phyloP scores from a whole-genome alignment of 768 basidiomycete genomes.

The Collybia mongolica region DNA sequence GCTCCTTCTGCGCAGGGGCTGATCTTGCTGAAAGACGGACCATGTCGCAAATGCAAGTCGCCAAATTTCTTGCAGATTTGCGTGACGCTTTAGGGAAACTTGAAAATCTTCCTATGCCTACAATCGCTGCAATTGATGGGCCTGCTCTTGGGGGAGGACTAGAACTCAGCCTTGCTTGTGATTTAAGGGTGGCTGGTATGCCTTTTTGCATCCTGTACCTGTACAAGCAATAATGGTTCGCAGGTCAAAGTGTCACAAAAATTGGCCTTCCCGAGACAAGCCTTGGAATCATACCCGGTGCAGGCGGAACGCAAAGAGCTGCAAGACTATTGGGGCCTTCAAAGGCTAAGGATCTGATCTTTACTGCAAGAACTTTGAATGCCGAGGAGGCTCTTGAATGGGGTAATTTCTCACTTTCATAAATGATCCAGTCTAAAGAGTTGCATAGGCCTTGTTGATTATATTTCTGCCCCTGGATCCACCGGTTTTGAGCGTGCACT shows the following conservation, averaged over 20 bases:
- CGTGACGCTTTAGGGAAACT: slow-evolving; percentile 70
- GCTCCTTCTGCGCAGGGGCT: slow-evolving; percentile 89
- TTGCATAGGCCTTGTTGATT: slow-evolving; percentile 74
- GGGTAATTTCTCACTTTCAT: slow-evolving; percentile 43
- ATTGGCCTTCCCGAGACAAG: slow-evolving; percentile 83
- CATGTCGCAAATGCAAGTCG: slow-evolving; percentile 75
- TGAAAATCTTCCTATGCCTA: slow-evolving; percentile 84
- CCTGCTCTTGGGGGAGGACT: slow-evolving; percentile 93
- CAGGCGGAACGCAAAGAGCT: slow-evolving; percentile 85
- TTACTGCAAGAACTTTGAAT: slow-evolving; percentile 69
- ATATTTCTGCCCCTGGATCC: slow-evolving; percentile 60
- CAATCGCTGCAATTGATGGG: slow-evolving; percentile 90
- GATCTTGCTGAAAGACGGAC: slow-evolving; percentile 83
- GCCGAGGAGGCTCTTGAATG: slow-evolving; percentile 68
- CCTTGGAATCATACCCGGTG: slow-evolving; percentile 86
- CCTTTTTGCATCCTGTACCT: not conserved
- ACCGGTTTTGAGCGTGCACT: slow-evolving; percentile 73
- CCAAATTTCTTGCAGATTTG: slow-evolving; percentile 75
- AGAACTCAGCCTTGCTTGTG: slow-evolving; percentile 85
- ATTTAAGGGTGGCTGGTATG: slow-evolving; percentile 84
- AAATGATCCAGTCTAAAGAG: not conserved
- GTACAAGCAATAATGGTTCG: not conserved
- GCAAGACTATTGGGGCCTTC: slow-evolving; percentile 76
- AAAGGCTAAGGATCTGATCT: slow-evolving; percentile 85
- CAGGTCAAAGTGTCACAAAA: slow-evolving; percentile 71